Conservation (phyloP, 257 asterid species). For the Fraxinus excelsior region DNA sequence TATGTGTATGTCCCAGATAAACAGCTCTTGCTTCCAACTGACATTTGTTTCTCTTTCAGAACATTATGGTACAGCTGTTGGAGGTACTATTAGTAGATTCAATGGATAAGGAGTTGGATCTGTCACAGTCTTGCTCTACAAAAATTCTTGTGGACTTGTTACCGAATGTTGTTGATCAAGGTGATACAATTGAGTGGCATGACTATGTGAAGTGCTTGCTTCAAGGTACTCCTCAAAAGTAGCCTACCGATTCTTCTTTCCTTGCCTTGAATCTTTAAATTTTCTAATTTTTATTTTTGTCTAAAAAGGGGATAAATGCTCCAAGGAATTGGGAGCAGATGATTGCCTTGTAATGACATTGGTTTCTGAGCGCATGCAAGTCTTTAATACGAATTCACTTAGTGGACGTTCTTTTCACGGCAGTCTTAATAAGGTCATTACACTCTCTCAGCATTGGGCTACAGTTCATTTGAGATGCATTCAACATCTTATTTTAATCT, state of each 20-base stretch:
- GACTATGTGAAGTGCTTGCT: slow-evolving; percentile 63
- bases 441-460: slow-evolving; percentile 78
- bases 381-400: slow-evolving; percentile 42
- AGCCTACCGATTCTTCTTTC: slow-evolving; percentile 22
- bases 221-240: slow-evolving; percentile 56
- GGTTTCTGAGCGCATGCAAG: slow-evolving; percentile 62
- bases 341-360: slow-evolving; percentile 57
- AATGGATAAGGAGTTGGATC: slow-evolving; percentile 64
- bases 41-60: slow-evolving; percentile 46
- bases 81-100: slow-evolving; percentile 69
- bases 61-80: slow-evolving; percentile 61
- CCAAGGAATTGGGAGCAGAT: slow-evolving; percentile 67
- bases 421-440: slow-evolving; percentile 45
- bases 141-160: slow-evolving; percentile 49
- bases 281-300: slow-evolving; percentile 19
- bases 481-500: slow-evolving; percentile 58
- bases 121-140: slow-evolving; percentile 40
- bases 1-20: slow-evolving; percentile 8
- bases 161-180: slow-evolving; percentile 51
- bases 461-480: slow-evolving; percentile 75
- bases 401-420: slow-evolving; percentile 43
- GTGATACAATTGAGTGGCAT: slow-evolving; percentile 48
- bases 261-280: not conserved
- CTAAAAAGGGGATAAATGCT: slow-evolving; percentile 66
- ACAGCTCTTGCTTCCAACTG: slow-evolving; percentile 20